These are phyloP conservation scores for Ustilago xerochloae DNA, from an alignment of 1,284 basidiomycete species.

Conservation along the genomic window DNA sequence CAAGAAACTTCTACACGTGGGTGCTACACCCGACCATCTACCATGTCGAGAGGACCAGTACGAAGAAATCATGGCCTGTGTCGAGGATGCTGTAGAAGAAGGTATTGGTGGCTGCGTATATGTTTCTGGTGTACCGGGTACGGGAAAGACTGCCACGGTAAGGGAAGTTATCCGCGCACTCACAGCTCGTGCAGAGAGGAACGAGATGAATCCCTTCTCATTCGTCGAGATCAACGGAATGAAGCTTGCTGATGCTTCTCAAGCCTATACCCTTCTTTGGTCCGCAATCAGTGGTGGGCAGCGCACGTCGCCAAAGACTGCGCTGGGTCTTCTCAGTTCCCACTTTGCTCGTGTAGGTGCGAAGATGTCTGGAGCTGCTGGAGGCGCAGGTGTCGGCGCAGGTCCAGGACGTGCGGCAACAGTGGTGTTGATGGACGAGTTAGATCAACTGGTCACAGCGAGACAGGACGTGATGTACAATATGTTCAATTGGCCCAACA, in stretches of 20 bases:
- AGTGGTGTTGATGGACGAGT: conserved; percentile 96
- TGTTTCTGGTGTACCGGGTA: conserved; percentile 90
- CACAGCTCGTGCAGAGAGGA: conserved; percentile 37
- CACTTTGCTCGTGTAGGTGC: conserved; percentile 52
- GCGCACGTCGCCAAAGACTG: conserved; percentile 55
- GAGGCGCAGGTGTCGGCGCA: conserved; percentile 28
- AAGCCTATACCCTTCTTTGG: conserved; percentile 65
- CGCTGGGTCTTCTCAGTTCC: conserved; percentile 45
- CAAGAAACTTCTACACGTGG: conserved; percentile 81
- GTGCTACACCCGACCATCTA: conserved; percentile 86
- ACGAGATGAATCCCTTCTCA: conserved; percentile 92
- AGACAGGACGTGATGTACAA: conserved; percentile 99
- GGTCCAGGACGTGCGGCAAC: conserved; percentile 70
- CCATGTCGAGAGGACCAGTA: conserved; percentile 93
- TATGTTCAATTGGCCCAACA: conserved; percentile 99
- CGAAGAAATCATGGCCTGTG: conserved; percentile 78
- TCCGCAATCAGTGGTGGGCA: conserved; percentile 52
- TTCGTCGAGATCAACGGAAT: conserved; percentile 99
- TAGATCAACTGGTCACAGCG: conserved; percentile 92
- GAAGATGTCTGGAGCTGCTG: conserved; percentile 32
- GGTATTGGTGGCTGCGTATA: conserved; percentile 95
- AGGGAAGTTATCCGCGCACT: conserved; percentile 85
- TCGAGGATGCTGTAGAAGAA: conserved; percentile 88
- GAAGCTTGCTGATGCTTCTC: conserved; percentile 70
- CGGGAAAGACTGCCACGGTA: conserved; percentile 90